Evolutionary conservation across 2,329 filamentous ascomycete species (phyloP), one percentile per base, ranked within the genome.

Genomic region (Apiospora saccharicola): DNA sequence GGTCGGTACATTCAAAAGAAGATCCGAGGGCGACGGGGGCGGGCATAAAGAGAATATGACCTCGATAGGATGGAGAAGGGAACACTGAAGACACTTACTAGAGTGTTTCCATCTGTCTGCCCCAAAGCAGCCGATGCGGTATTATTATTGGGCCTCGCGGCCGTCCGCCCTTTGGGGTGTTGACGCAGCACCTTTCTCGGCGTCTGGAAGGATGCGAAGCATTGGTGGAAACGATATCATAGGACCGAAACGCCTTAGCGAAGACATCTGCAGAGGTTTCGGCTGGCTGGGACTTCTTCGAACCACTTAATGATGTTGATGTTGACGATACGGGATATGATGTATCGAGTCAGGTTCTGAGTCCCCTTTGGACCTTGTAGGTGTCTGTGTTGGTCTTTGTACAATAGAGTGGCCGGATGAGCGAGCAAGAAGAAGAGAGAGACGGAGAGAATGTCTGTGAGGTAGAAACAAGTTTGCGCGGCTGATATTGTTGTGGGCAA

Each of bases 121-220:
- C 30, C 37, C 30, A 8, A n/a, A 12, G 30, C 3, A 34, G 26
- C 16, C 22, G 53, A 22, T 16, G 53, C n/a, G 30, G 24, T 64
- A 64, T 41, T 37, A 64, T 22, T n/a, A 41, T 34, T n/a, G 57
- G 57, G 57, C 57, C 57, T 41, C 57, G 12, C 30, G 34, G 57
- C 57, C 34, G 19, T 10, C 34, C 46, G 46, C 19, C 7, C 46
- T 22, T 22, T 19, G 46, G 19, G n/a, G 22, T 24, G n/a, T 49
- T 22, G 12, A 8, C 7, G 7, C 4, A 22, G 44, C 47, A 24
- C 12, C 47, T 49, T 49, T 49, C 47, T 49, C 47, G 24, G 47
- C n/a, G 22, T 49, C 12, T 41, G 22, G 19, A 12, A 37, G 34
- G 34, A 12, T 6, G 26, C 24, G 30, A 19, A 61, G 22, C 16